Conservation (phyloP, 139 green algal genomes). For the Pleodorina starrii region DNA sequence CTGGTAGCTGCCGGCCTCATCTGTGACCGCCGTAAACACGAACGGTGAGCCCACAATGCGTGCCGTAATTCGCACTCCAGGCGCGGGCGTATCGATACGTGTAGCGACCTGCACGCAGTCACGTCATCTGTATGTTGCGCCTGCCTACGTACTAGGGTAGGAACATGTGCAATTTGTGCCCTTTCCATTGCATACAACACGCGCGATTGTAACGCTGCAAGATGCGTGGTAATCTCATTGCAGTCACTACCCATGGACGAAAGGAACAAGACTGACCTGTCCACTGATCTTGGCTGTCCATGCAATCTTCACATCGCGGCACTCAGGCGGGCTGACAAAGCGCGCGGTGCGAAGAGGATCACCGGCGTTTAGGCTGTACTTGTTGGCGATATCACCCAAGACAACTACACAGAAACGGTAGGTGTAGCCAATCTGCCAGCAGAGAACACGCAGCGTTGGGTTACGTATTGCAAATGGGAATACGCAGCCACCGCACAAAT, state of each 20-base stretch:
- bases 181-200: too few species aligned
- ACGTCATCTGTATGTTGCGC: too few species aligned
- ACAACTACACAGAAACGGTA: background rate
- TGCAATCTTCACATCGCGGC: background rate
- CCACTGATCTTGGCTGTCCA: background rate
- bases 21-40: background rate
- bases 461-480: too few species aligned
- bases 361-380: too few species aligned
- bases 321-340: background rate
- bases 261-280: background rate
- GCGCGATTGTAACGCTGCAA: too few species aligned
- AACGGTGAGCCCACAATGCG: background rate
- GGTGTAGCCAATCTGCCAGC: background rate
- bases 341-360: background rate
- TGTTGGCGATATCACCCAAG: too few species aligned
- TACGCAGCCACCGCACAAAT: too few species aligned
- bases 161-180: too few species aligned
- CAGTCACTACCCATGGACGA: too few species aligned
- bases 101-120: background rate
- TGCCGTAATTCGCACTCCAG: background rate
- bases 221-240: too few species aligned
- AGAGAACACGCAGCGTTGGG: too few species aligned
- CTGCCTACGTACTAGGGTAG: too few species aligned
- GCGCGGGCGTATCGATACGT: background rate
- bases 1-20: background rate